Evolutionary conservation across 139 green algal species (phyloP).

Genomic region (Spirogloea muscicola): DNA sequence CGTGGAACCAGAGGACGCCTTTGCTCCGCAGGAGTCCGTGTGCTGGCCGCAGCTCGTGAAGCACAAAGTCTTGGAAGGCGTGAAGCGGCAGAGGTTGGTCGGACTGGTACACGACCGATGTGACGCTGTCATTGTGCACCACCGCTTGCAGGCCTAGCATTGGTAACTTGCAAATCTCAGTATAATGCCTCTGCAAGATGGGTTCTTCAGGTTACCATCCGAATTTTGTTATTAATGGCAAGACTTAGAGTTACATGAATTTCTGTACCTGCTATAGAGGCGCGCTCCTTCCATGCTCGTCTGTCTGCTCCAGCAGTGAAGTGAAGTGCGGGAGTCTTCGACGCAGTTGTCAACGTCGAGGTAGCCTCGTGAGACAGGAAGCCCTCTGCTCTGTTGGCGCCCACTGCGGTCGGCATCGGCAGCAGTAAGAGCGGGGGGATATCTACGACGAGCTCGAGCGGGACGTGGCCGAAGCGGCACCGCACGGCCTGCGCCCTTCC

Average conservation of each 20-base stretch:
- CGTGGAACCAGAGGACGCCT: conserved; percentile 27
- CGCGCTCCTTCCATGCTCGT: no score
- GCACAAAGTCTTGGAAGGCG: conserved; percentile 12
- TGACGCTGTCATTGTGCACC: conserved; percentile 3
- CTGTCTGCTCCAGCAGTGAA: no score
- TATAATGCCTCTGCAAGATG: background rate
- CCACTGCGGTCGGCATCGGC: background rate
- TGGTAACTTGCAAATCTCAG: background rate
- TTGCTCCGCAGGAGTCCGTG: conserved; percentile 38
- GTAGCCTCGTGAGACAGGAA: conserved; percentile 34
- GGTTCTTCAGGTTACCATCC: background rate
- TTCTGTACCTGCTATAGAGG: background rate
- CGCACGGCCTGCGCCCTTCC: conserved; percentile 4
- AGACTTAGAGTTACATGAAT: no score
- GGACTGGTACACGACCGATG: conserved; percentile 1
- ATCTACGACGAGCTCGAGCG: conserved; percentile 32
- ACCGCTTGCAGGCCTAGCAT: background rate
- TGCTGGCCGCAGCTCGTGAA: background rate
- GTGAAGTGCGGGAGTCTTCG: no score
- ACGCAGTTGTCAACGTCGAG: background rate
- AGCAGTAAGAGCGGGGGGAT: background rate
- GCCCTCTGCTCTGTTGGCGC: background rate
- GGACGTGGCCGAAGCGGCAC: conserved; percentile 25
- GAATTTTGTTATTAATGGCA: no score
- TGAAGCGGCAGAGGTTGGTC: background rate